These are phyloP conservation scores for Coemansia sp. DNA, from an alignment of 192 early-diverging fungal genomes.

Conservation along the genomic window DNA sequence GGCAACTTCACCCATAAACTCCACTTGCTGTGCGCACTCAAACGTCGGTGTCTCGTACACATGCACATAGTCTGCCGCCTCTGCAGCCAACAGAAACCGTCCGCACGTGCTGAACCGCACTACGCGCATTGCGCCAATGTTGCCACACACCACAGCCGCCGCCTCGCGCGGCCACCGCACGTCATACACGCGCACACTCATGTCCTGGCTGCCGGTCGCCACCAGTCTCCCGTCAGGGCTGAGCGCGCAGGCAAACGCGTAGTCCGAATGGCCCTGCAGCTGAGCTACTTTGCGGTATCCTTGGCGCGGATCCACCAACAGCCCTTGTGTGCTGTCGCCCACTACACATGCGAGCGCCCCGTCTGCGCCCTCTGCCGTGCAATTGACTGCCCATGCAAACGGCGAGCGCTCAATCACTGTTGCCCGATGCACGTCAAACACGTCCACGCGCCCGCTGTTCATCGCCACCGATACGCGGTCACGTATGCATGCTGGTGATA, in stretches of 20 bases:
- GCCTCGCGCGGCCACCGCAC: conserved; percentile 34
- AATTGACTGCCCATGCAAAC: conserved; percentile 50
- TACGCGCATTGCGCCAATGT: conserved; percentile 48
- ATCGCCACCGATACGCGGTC: conserved; percentile 22
- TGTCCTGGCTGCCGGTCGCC: conserved; percentile 55
- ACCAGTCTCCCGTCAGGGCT: conserved; percentile 48
- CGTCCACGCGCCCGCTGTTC: conserved; percentile 27
- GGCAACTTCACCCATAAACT: conserved; percentile 51
- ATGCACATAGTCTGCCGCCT: conserved; percentile 54
- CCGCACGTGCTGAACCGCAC: conserved; percentile 46
- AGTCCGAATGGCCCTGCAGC: conserved; percentile 47
- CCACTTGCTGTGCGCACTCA: conserved; percentile 34
- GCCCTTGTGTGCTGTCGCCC: conserved; percentile 35
- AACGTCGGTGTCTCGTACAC: conserved; percentile 31
- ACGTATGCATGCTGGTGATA: conserved; percentile 14
- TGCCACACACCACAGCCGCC: conserved; percentile 29
- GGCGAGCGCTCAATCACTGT: background rate
- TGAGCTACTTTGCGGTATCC: conserved; percentile 2
- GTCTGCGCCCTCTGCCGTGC: conserved; percentile 29
- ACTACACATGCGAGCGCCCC: conserved; percentile 42
- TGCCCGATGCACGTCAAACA: conserved; percentile 18
- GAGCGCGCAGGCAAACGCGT: conserved; percentile 43
- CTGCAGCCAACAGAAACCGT: conserved; percentile 40
- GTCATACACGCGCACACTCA: conserved; percentile 50
- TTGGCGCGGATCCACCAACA: conserved; percentile 36